Base-by-base conservation (phyloP, 176 grass and related monocot species). In the Elaeis guineensis region DNA sequence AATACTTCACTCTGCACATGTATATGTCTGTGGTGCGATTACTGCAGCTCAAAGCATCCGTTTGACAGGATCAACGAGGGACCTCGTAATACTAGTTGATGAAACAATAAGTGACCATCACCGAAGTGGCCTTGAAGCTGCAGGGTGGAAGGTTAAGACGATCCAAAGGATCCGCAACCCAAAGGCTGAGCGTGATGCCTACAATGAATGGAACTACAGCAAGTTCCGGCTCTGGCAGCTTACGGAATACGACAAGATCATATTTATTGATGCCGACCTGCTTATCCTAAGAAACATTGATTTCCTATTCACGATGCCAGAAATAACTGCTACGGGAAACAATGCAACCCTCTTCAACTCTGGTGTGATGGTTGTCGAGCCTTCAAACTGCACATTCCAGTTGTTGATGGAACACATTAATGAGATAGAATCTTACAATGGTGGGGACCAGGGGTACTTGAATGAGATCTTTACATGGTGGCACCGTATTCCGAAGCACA, bases 141-240 rank as follows among this genome's bases (percentile, higher is more conserved):
- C 84, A 0, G 89, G 84, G 0, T 93, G 89, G 89, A 71, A 82
- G 62, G 73, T 87, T 16, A 61, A 70, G 0, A 58, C 59, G 4
- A 78, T 80, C 4, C 54, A 65, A 57, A 63, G 89, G 35, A 93
- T 93, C 73, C 70, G 83, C 22, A 87, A 93, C 66, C 89, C 89
- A 1, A 82, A 64, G 32, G 89, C 89, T 4, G 52, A 51, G 51
- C 32, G 51, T 3, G 65, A 75, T 50, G 28, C 89, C 11, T 93
- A 87, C 58, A 93, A 93, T 58, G 89, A 93, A 67, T 93, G 80
- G 80, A 93, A 87, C 75, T 87, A 93, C 57, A 93, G 89, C 80
- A 93, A 93, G 74, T 80, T 93, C 73, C 77, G 84, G 32, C 74
- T 93, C 16, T 93, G 89, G 89, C 89, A 87, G 78, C 89, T 93